Conservation (phyloP, 1,284 basidiomycete genomes). For the Leccinum fallax region DNA sequence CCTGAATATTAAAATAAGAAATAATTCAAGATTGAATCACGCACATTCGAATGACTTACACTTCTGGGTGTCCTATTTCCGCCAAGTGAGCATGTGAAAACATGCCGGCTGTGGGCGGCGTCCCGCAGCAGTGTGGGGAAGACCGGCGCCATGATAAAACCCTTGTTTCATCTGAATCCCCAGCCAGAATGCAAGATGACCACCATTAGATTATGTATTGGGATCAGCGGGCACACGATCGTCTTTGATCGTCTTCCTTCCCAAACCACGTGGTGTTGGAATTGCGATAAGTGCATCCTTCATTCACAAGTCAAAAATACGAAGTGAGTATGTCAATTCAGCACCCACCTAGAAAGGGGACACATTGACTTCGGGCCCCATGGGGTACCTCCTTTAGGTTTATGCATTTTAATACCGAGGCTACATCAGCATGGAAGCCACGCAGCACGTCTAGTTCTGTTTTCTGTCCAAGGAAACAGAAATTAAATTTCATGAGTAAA, state of each 20-base stretch:
- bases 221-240: background rate
- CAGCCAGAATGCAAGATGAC: background rate
- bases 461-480: background rate
- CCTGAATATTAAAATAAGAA: background rate
- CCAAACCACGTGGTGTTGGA: background rate
- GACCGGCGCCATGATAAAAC: slow-evolving; percentile 17
- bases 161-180: slow-evolving; percentile 21
- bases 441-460: background rate
- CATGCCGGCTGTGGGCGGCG: background rate
- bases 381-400: slow-evolving; percentile 1
- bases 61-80: slow-evolving; percentile 14
- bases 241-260: background rate
- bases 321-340: background rate
- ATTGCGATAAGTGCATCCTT: background rate
- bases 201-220: background rate
- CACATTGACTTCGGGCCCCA: background rate
- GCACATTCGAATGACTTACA: slow-evolving; percentile 3
- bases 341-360: slow-evolving; percentile 2
- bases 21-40: background rate
- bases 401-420: slow-evolving; percentile 18
- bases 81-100: slow-evolving; percentile 8
- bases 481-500: background rate
- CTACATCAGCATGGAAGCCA: slow-evolving; percentile 5
- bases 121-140: background rate
- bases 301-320: background rate